Conservation (phyloP, 1,284 basidiomycete genomes). For the Cerioporus squamosus region DNA sequence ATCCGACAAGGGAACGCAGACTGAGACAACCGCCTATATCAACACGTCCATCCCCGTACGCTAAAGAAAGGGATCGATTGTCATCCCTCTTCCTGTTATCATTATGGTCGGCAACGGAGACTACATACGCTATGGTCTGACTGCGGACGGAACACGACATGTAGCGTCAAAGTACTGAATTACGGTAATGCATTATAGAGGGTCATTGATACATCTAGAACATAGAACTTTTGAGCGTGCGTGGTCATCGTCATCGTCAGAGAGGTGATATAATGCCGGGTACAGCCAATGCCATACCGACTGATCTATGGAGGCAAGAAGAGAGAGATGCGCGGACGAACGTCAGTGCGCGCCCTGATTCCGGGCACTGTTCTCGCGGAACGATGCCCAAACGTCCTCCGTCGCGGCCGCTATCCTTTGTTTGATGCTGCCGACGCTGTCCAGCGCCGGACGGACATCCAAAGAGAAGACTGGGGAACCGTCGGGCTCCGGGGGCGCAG, state of each 20-base stretch:
- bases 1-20: no score
- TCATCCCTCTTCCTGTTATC: no score
- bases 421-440: constrained; percentile 75
- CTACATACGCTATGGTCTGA: no score
- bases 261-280: background rate
- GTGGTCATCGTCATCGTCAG: constrained; percentile 8
- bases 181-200: constrained; percentile 23
- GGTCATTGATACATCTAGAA: constrained; percentile 13
- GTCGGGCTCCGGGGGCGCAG: constrained; percentile 82
- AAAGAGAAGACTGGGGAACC: constrained; percentile 91
- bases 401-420: constrained; percentile 75
- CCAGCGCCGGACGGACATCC: constrained; percentile 90
- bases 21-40: no score
- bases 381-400: constrained; percentile 65
- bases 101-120: no score
- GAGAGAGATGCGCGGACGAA: background rate
- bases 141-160: no score
- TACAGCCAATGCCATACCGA: no score
- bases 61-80: no score
- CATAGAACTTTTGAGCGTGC: constrained; percentile 3
- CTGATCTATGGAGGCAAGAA: no score
- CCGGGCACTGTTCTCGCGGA: constrained; percentile 22
- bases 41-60: no score
- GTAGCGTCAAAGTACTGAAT: background rate
- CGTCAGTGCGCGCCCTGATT: constrained; percentile 16